Conservation (phyloP, 2,329 filamentous ascomycete genomes). For the Fusarium sp. region DNA sequence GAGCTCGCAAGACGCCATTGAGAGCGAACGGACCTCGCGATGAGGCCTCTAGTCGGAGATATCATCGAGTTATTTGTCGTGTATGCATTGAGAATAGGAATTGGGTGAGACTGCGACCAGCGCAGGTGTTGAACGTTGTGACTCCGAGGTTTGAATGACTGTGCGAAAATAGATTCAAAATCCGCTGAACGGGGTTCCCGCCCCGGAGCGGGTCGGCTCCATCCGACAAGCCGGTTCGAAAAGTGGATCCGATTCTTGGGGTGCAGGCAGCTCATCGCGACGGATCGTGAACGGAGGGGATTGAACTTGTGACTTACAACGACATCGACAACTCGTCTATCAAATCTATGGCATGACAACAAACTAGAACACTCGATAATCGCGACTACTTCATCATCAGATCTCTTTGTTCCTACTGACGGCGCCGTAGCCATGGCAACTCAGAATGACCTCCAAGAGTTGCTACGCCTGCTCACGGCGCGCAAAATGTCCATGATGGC, state of each 20-base stretch:
- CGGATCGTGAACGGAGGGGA: conserved; percentile 16
- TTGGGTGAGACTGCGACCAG: neutral
- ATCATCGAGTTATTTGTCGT: conserved; percentile 46
- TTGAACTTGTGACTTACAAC: conserved; percentile 34
- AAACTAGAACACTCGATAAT: too few relatives aligned
- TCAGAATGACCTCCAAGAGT: conserved; percentile 70
- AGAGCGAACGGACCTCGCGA: conserved; percentile 17
- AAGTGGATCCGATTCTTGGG: conserved; percentile 23
- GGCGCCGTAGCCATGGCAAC: conserved; percentile 59
- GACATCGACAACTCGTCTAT: neutral
- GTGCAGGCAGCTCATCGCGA: conserved; percentile 18
- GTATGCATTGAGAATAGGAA: conserved; percentile 3
- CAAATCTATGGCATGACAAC: neutral
- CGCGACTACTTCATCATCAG: neutral
- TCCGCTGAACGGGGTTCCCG: conserved; percentile 19
- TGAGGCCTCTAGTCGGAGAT: conserved; percentile 42
- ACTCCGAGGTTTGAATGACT: neutral
- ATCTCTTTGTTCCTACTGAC: neutral
- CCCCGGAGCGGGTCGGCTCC: conserved; percentile 36
- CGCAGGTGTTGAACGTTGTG: neutral
- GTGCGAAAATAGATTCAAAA: conserved; percentile 6
- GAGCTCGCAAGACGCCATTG: conserved; percentile 49
- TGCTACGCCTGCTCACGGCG: conserved; percentile 69
- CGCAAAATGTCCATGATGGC: conserved; percentile 70
- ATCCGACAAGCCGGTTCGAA: conserved; percentile 16